These are phyloP conservation scores for Boletus fagicola DNA, from an alignment of 768 basidiomycete species.

Conservation along the genomic window DNA sequence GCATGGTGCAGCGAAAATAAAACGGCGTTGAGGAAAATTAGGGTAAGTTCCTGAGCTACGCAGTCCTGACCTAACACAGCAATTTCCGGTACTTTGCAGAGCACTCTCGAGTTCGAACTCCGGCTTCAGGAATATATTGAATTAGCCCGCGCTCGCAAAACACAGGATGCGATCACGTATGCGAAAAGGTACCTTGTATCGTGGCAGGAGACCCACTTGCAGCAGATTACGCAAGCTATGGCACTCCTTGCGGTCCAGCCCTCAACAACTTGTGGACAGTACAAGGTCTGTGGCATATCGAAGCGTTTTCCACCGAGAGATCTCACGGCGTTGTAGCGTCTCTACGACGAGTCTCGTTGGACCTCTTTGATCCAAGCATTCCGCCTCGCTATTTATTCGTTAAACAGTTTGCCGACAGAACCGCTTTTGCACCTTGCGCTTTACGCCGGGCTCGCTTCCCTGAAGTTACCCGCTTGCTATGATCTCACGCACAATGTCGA, in stretches of 20 bases:
- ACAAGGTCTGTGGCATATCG: slow-evolving; percentile 57
- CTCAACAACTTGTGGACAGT: slow-evolving; percentile 69
- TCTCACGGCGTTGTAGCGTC: slow-evolving; percentile 47
- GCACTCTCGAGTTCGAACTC: slow-evolving; percentile 93
- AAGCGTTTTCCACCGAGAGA: slow-evolving; percentile 1
- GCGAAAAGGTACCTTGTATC: slow-evolving; percentile 72
- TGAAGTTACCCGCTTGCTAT: slow-evolving; percentile 88
- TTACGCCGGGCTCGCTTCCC: slow-evolving; percentile 86
- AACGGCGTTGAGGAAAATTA: slow-evolving; percentile 85
- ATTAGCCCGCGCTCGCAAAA: slow-evolving; percentile 65
- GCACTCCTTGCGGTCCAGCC: slow-evolving; percentile 74
- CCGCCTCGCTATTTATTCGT: slow-evolving; percentile 79
- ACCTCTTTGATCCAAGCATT: slow-evolving; percentile 68
- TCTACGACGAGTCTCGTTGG: slow-evolving; percentile 87
- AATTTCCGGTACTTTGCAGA: slow-evolving; percentile 47
- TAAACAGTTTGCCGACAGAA: slow-evolving; percentile 85
- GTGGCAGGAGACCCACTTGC: slow-evolving; percentile 81
- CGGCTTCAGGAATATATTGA: slow-evolving; percentile 97
- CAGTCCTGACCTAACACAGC: slow-evolving; percentile 9
- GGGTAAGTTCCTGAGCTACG: slow-evolving; percentile 45
- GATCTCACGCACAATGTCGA: slow-evolving; percentile 68
- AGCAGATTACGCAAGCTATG: slow-evolving; percentile 74
- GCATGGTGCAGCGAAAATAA: slow-evolving; percentile 98
- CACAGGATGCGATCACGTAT: slow-evolving; percentile 79
- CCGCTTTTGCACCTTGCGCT: slow-evolving; percentile 85